Base-by-base conservation (phyloP, 129 eudicot genomes). In the Calendula officinalis region DNA sequence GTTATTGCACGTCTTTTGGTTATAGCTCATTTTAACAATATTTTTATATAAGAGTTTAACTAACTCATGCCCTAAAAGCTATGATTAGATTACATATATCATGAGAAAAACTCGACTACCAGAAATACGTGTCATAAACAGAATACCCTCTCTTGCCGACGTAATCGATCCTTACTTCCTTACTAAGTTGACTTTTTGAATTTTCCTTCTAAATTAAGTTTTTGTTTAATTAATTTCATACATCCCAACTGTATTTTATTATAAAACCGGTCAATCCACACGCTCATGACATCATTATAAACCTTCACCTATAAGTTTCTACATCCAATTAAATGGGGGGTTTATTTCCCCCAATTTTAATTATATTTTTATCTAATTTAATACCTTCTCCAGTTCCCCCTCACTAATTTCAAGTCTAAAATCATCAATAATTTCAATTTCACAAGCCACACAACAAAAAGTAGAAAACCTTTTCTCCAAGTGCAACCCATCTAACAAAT, bases 401-500 rank as follows among this genome's bases (percentile, higher is more conserved):
- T 57, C 13, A 38, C 13, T 3, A 7, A 33, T 5, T 8, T 0
- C 4, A 14, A 17, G 4, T 17, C 17, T 10, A 13, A 14, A 15
- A 38, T 43, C 22, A 14, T 68, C 45, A 57, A 38, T 45, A 59
- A 53, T 56, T 68, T 69, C 14, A 16, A 33, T 69, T 34, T 46
- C 17, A 69, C 65, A 56, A 57, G 58, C 46, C 22, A 69, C 38
- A 45, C 40, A 50, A 7, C 35, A 11, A 22, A 22, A 22, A 22
- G 30, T 22, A 22, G 38, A 56, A 68, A 56, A 64, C 47, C 48
- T 0, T 49, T 16, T 9, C 38, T 49, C 54, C 12, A 22, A 16
- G 15, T 11, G 11, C n/a, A 40, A 40, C 36, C 64, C 36, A 40
- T 9, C 22, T 9, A 8, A 6, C 66, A 41, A 5, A 16, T 10